A percentile compares a stretch with the other conserved stretches of the same genome.
Evolutionary conservation across 2,329 filamentous ascomycete genomes (phyloP).

Genomic region (Claviceps africana): DNA sequence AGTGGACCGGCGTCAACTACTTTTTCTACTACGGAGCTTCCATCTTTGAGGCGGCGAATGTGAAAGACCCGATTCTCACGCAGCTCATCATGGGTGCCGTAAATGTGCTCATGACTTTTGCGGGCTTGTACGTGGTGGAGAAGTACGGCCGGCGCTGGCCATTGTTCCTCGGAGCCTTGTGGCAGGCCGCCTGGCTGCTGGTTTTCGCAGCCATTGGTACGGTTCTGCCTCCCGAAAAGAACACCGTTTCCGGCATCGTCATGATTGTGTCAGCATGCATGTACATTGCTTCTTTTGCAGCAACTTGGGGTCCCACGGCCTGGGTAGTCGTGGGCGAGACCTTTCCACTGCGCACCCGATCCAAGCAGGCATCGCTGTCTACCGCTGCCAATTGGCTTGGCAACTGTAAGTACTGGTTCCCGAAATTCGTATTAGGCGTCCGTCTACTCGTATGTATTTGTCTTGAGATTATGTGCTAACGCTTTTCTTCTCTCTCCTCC

Average conservation of each 20-base stretch:
- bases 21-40: conserved; percentile 54
- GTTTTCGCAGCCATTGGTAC: conserved; percentile 49
- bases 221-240: conserved; percentile 26
- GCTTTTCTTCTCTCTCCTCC: neutral
- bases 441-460: too few relatives aligned
- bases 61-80: conserved; percentile 50
- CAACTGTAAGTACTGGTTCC: conserved; percentile 31
- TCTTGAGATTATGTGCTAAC: neutral
- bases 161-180: conserved; percentile 50
- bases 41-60: conserved; percentile 52
- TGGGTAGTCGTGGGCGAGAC: conserved; percentile 57
- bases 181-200: conserved; percentile 52
- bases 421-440: too few relatives aligned
- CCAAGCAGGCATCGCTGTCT: conserved; percentile 39
- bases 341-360: conserved; percentile 43
- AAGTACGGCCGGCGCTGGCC: conserved; percentile 54
- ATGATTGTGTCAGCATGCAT: conserved; percentile 62
- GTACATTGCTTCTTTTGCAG: conserved; percentile 59
- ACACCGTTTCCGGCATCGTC: conserved; percentile 40
- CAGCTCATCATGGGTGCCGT: conserved; percentile 55
- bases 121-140: conserved; percentile 55
- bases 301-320: conserved; percentile 55
- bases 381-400: conserved; percentile 44
- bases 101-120: conserved; percentile 54
- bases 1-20: conserved; percentile 49